phyloP scores from a whole-genome alignment of 768 basidiomycete genomes.

The Hysterangium stoloniferum region DNA sequence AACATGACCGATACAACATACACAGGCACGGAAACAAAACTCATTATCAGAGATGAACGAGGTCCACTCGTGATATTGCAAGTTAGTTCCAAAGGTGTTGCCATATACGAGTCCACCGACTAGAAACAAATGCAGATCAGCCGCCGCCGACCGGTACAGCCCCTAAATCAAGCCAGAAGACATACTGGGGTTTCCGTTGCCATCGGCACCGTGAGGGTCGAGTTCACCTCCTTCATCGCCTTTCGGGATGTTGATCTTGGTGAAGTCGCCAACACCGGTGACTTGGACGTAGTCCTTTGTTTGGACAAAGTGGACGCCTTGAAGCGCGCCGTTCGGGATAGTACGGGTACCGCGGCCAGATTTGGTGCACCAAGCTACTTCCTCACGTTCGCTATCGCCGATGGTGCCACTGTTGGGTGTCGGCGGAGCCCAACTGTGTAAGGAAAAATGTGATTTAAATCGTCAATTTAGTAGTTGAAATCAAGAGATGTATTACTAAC shows the following conservation, averaged over 20 bases:
- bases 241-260: constrained; percentile 29
- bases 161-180: background rate
- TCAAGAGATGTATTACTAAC: background rate
- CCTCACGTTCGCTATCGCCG: constrained; percentile 50
- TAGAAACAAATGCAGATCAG: background rate
- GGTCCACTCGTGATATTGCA: constrained; percentile 40
- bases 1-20: constrained; percentile 7
- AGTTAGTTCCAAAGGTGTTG: constrained; percentile 28
- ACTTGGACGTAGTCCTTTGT: constrained; percentile 37
- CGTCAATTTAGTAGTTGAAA: background rate
- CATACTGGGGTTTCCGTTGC: constrained; percentile 27
- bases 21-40: constrained; percentile 37
- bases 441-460: too few species aligned
- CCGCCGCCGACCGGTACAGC: constrained; percentile 10
- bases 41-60: constrained; percentile 34
- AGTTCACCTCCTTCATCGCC: constrained; percentile 36
- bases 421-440: constrained; percentile 23
- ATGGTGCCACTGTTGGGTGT: constrained; percentile 43
- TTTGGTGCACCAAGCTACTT: constrained; percentile 49
- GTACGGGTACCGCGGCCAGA: constrained; percentile 33
- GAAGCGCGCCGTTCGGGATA: constrained; percentile 35
- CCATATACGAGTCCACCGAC: constrained; percentile 35
- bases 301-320: constrained; percentile 35
- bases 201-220: constrained; percentile 35
- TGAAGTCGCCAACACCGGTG: constrained; percentile 33